Evolutionary conservation across 805 yeast genomes (phyloP), one percentile per base, ranked within the genome.

Genomic region (Pichia deserticola): DNA sequence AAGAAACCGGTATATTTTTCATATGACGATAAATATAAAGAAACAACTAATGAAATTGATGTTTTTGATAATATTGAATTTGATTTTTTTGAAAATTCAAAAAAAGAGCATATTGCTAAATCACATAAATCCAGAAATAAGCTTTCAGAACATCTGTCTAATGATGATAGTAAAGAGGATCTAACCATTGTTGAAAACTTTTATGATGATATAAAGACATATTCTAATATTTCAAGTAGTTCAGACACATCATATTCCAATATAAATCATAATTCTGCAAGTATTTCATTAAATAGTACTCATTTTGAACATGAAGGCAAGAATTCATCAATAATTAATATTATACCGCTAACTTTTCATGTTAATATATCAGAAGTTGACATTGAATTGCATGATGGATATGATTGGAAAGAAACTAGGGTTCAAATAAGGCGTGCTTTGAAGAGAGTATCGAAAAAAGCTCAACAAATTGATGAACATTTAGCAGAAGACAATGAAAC

Each of bases 371-470:
- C 73, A 3, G 73, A 73, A 44, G 64, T 71, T 0, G 60, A 58
- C 1, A 58, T 85, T 2, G 77, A 72, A 45, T 66, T 92, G 20
- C 82, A 77, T 62, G 99, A 93, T 68, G 99, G 99, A 0, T 93
- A 83, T 61, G 98, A 93, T 58, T 89, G 97, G 95, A 77, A 76
- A 49, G 78, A 79, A 40, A 89, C 98, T 0, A 74, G 95, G 50
- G 72, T 71, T 28, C 72, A 82, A 0, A 82, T 93, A 32, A 69
- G 72, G 10, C 76, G 74, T n/a, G 85, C 87, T 0, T 82, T 90
- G 0, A 76, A 76, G 48, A 67, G 77, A 10, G 77, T 88, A 7
- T 89, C 84, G 55, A 69, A 65, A 7, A 72, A 69, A 40, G 82
- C 76, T 6, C 47, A 37, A 28, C 36, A 39, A 5, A 35, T 34